These are phyloP conservation scores for Ophiocordyceps australis DNA, from an alignment of 2,329 filamentous ascomycete species.

Conservation along the genomic window DNA sequence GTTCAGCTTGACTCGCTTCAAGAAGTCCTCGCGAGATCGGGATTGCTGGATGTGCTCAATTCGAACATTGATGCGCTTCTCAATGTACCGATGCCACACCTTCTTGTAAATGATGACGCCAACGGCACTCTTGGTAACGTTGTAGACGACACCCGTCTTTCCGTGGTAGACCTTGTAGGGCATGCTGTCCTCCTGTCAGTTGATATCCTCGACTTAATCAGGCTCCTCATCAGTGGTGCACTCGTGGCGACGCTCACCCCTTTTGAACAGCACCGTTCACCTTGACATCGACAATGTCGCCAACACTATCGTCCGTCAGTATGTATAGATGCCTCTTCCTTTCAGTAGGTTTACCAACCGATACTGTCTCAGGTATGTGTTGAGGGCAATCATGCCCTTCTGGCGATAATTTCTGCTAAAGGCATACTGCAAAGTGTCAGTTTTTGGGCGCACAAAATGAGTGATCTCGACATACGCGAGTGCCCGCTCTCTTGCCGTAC, in stretches of 20 bases:
- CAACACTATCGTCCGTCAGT: constrained; percentile 50
- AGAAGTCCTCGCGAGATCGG: constrained; percentile 91
- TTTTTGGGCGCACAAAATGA: constrained; percentile 10
- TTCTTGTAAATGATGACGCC: constrained; percentile 99
- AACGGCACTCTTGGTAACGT: constrained; percentile 95
- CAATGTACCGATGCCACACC: constrained; percentile 97
- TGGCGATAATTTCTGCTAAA: constrained; percentile 91
- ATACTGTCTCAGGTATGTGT: constrained; percentile 90
- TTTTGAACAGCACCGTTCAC: constrained; percentile 97
- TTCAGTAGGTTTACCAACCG: constrained; percentile 36
- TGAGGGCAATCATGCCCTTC: constrained; percentile 84
- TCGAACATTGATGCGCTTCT: constrained; percentile 99
- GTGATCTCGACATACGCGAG: constrained; percentile 44
- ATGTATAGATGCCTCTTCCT: too few relatives aligned
- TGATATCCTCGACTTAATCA: too few relatives aligned
- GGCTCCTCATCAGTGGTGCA: constrained; percentile 2
- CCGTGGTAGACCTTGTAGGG: constrained; percentile 99
- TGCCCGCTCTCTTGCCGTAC: constrained; percentile 72
- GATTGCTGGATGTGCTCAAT: constrained; percentile 93
- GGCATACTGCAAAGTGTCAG: constrained; percentile 43
- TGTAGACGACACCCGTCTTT: constrained; percentile 97
- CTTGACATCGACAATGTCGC: constrained; percentile 98
- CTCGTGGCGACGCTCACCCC: constrained; percentile 43
- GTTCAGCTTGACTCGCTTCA: constrained; percentile 92
- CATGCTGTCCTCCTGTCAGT: constrained; percentile 47